These are phyloP conservation scores for Alternaria angustiovoidea DNA, from an alignment of 2,329 filamentous ascomycete genomes.

Conservation along the genomic window DNA sequence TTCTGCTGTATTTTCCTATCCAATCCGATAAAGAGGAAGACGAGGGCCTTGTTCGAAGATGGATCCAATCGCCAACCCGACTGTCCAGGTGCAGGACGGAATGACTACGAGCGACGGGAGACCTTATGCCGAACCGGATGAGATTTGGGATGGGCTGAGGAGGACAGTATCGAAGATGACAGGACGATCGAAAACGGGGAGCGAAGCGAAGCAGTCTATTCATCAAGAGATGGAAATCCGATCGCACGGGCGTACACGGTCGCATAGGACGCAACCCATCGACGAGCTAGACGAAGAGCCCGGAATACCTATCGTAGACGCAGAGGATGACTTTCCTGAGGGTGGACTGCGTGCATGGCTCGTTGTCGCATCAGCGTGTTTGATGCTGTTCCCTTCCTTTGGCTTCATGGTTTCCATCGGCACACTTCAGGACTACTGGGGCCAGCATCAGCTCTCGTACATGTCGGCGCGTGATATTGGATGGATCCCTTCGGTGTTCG, in stretches of 20 bases:
- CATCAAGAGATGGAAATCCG: conserved; percentile 17
- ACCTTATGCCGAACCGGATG: conserved; percentile 22
- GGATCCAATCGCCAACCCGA: conserved; percentile 40
- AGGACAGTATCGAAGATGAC: conserved; percentile 33
- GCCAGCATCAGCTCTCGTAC: conserved; percentile 72
- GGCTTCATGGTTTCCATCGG: conserved; percentile 62
- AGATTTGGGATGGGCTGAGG: conserved; percentile 28
- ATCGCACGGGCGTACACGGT: conserved; percentile 15
- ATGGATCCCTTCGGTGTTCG: conserved; percentile 92
- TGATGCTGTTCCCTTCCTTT: conserved; percentile 45
- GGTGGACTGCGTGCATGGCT: conserved; percentile 52
- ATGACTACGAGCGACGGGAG: conserved; percentile 15
- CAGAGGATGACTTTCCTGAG: conserved; percentile 48
- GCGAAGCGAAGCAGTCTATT: conserved; percentile 23
- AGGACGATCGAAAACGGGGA: conserved; percentile 25
- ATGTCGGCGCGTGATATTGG: conserved; percentile 71
- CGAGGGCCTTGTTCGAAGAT: conserved; percentile 20
- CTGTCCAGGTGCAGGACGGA: conserved; percentile 34
- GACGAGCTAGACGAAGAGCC: conserved; percentile 17
- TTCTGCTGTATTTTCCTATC: neutral
- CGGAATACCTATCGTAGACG: conserved; percentile 26
- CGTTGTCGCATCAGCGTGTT: conserved; percentile 50
- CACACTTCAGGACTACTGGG: conserved; percentile 81
- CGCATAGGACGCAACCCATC: conserved; percentile 12
- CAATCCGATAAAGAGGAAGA: neutral